phyloP scores from a whole-genome alignment of 2,329 filamentous ascomycete genomes.

The Penicillium capsulatum region DNA sequence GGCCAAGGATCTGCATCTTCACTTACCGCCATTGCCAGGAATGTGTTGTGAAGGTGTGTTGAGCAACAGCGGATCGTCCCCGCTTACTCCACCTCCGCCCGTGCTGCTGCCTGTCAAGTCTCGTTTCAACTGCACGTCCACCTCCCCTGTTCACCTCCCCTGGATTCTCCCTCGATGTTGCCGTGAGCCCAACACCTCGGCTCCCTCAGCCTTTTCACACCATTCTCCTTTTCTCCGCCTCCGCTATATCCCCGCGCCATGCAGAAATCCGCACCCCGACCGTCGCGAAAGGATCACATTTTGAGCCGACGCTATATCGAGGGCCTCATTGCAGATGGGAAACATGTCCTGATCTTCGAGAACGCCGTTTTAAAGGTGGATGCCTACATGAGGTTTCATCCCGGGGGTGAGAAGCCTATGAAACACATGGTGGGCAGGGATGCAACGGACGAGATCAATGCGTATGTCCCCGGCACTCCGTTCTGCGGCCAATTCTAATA shows the following conservation, averaged over 20 bases:
- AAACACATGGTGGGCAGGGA: conserved; percentile 89
- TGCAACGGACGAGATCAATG: conserved; percentile 90
- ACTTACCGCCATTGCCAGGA: conserved; percentile 27
- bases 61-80: conserved; percentile 19
- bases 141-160: background rate
- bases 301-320: conserved; percentile 67
- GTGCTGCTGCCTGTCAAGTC: conserved; percentile 11
- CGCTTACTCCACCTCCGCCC: conserved; percentile 21
- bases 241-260: conserved; percentile 9
- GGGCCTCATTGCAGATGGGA: conserved; percentile 75
- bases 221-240: background rate
- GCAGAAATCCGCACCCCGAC: conserved; percentile 18
- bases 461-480: conserved; percentile 54
- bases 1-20: background rate
- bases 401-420: conserved; percentile 86
- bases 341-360: conserved; percentile 75
- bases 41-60: too few relatives aligned
- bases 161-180: conserved; percentile 14
- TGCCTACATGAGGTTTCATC: conserved; percentile 82
- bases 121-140: conserved; percentile 1
- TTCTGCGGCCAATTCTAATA: conserved; percentile 6
- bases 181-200: too few relatives aligned
- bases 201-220: too few relatives aligned
- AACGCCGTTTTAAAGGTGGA: conserved; percentile 80
- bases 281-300: conserved; percentile 45